These are phyloP conservation scores for Giardia muris DNA, from an alignment of 208 protist genomes.

Conservation along the genomic window DNA sequence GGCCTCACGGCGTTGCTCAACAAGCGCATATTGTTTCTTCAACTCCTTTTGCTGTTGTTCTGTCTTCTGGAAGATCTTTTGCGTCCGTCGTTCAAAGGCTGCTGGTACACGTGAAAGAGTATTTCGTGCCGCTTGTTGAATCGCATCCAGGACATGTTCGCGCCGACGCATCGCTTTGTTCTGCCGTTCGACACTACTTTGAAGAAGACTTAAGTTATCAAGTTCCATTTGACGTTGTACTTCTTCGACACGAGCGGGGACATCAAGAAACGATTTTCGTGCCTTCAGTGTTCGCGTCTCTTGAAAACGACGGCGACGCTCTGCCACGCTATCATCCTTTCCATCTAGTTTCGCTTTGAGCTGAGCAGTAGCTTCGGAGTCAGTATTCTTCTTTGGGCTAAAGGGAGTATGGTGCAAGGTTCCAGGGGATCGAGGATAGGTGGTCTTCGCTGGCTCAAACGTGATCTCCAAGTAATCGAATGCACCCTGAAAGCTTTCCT, in stretches of 20 bases:
- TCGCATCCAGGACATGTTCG: neutral
- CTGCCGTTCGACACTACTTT: neutral
- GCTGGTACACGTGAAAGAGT: neutral
- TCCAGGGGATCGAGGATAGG: too few species aligned
- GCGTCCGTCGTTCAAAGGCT: neutral
- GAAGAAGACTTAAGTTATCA: neutral
- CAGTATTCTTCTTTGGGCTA: too few species aligned
- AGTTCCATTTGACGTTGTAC: neutral
- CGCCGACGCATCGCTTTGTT: neutral
- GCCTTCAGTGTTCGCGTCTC: neutral
- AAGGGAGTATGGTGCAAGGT: too few species aligned
- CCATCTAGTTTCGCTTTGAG: neutral
- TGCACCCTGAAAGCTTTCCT: too few species aligned
- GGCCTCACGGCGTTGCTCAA: neutral
- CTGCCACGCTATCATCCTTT: neutral
- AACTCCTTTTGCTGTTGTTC: neutral
- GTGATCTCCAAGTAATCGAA: too few species aligned
- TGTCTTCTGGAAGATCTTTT: too few species aligned
- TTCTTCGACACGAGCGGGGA: neutral
- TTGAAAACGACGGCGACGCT: neutral
- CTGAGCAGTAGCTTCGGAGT: too few species aligned
- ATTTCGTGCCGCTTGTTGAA: neutral
- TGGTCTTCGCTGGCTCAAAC: too few species aligned
- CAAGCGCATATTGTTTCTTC: neutral
- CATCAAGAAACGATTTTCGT: neutral